Conservation (phyloP, 495 filamentous ascomycete genomes). For the Talaromyces liani region DNA sequence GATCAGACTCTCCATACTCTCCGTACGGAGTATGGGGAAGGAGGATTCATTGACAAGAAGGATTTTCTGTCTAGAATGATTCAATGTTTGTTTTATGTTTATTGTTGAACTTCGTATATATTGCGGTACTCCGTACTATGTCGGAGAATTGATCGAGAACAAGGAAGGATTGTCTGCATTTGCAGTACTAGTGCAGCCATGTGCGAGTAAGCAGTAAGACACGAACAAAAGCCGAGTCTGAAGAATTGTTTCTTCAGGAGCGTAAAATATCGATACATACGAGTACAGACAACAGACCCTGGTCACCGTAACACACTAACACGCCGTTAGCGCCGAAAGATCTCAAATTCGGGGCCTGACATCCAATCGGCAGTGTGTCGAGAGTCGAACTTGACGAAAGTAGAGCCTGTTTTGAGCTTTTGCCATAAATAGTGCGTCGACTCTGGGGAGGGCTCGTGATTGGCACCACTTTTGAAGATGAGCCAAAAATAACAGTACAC, state of each 20-base stretch:
- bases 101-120: neutral
- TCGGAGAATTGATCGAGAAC: neutral
- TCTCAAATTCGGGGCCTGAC: neutral
- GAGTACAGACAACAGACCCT: neutral
- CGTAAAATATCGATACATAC: neutral
- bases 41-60: neutral
- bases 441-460: neutral
- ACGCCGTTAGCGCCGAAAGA: slow-evolving; percentile 2
- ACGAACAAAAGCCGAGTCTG: neutral
- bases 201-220: neutral
- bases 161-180: neutral
- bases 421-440: neutral
- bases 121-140: neutral
- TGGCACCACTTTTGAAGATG: neutral
- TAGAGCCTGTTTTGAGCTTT: neutral
- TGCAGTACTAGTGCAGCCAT: neutral
- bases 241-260: neutral
- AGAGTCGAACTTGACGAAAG: neutral
- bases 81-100: neutral
- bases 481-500: neutral
- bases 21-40: neutral
- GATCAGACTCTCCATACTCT: neutral
- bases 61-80: neutral
- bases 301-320: slow-evolving; percentile 5
- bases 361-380: neutral